Conservation (phyloP, 2,329 filamentous ascomycete species). For the Xylariaceae sp. region DNA sequence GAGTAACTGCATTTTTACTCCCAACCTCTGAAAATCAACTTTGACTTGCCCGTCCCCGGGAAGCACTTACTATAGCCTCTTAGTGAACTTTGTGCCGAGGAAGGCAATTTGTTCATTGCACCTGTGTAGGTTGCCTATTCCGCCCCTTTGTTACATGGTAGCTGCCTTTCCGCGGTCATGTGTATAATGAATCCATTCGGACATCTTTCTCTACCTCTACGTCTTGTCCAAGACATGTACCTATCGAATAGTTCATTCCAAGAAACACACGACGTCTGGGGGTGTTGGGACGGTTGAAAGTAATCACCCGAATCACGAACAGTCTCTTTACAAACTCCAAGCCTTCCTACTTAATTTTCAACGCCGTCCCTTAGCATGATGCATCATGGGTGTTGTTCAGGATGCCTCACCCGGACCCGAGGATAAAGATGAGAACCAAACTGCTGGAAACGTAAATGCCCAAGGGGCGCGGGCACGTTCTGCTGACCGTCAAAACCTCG, state of each 20-base stretch:
- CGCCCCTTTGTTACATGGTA: background rate
- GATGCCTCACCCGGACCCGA: background rate
- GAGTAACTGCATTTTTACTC: background rate
- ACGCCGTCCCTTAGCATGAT: background rate
- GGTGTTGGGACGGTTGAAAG: background rate
- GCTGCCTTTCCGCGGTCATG: background rate
- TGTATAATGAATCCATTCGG: background rate
- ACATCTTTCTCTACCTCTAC: background rate
- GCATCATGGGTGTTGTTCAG: slow-evolving; percentile 7
- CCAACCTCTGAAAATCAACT: background rate
- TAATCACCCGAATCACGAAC: background rate
- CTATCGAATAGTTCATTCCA: background rate
- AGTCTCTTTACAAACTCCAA: background rate
- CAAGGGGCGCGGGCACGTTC: slow-evolving; percentile 17
- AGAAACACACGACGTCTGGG: background rate
- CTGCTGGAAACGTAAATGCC: background rate
- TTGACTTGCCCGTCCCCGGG: too few species aligned
- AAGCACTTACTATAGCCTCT: background rate
- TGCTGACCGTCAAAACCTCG: slow-evolving; percentile 21
- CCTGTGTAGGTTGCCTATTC: background rate
- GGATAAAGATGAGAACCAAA: background rate
- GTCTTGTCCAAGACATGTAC: background rate
- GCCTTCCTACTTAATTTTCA: background rate
- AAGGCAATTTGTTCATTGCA: background rate
- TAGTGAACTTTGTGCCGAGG: background rate